A percentile compares a stretch with the other conserved stretches of the same genome.
phyloP scores from a whole-genome alignment of 169 alveolate species.

The Cryptosporidium andersoni region DNA sequence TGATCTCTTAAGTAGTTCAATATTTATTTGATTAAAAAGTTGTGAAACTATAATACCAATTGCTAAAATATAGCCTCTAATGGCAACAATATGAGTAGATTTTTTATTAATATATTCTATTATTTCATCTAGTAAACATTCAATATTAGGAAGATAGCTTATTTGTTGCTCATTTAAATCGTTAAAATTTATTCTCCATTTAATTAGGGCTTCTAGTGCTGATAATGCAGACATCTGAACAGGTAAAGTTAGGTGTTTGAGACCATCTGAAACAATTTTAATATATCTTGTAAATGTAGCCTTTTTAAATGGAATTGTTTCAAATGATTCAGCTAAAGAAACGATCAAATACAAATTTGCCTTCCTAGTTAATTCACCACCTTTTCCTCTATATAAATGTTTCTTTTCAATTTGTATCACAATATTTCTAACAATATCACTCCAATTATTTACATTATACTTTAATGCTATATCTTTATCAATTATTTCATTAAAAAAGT shows the following conservation, averaged over 20 bases:
- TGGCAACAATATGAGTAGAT: slow-evolving; percentile 37
- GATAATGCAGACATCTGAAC: slow-evolving; percentile 74
- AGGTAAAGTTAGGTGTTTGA: slow-evolving; percentile 59
- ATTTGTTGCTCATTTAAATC: no score
- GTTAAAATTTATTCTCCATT: slow-evolving; percentile 31
- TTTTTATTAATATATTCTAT: neutral
- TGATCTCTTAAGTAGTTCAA: neutral
- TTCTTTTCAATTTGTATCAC: slow-evolving; percentile 65
- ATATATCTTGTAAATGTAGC: slow-evolving; percentile 74
- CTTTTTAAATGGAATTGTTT: slow-evolving; percentile 38
- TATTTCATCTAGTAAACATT: neutral
- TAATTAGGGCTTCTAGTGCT: slow-evolving; percentile 71
- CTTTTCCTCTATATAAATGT: slow-evolving; percentile 72
- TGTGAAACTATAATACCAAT: slow-evolving; percentile 40
- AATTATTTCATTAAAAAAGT: slow-evolving; percentile 10
- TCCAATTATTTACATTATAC: slow-evolving; percentile 5
- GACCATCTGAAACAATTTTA: slow-evolving; percentile 67
- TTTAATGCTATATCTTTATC: neutral
- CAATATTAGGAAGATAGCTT: slow-evolving; percentile 2
- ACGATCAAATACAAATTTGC: slow-evolving; percentile 61
- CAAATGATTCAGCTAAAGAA: slow-evolving; percentile 46
- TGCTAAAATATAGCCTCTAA: slow-evolving; percentile 41
- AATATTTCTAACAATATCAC: slow-evolving; percentile 57
- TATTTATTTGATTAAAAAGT: slow-evolving; percentile 2
- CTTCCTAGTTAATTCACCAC: slow-evolving; percentile 72